A percentile compares a stretch with the other conserved stretches of the same genome.
Conservation (phyloP, 148 eudicot species). For the Persicaria maculosa region DNA sequence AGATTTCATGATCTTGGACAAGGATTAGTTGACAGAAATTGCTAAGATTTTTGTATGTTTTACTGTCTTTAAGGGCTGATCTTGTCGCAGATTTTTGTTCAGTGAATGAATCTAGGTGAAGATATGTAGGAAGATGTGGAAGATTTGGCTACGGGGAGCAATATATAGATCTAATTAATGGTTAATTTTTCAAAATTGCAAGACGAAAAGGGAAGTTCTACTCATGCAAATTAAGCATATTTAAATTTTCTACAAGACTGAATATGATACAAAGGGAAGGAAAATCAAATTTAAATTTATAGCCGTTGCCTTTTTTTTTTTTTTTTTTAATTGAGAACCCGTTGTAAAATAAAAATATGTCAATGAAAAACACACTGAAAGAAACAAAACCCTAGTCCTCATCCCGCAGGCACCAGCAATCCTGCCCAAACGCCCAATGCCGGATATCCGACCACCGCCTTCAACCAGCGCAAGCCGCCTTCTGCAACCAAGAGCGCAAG, state of each 20-base stretch:
- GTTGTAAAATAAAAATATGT: no score
- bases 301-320: no score
- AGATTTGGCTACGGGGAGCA: not conserved
- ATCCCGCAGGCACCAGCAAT: no score
- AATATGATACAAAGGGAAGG: not conserved
- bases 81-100: not conserved
- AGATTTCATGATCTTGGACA: conserved; percentile 1
- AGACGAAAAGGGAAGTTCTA: not conserved
- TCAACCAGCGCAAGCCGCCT: no score
- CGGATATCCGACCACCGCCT: no score
- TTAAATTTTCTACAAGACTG: not conserved
- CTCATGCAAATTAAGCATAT: not conserved
- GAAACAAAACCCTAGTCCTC: no score
- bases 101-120: not conserved
- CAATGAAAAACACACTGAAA: no score
- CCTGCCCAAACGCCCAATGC: no score
- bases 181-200: not conserved
- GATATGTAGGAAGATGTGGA: not conserved
- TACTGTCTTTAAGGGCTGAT: not conserved
- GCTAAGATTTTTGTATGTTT: not conserved
- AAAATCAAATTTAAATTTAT: no score
- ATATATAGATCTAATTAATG: not conserved
- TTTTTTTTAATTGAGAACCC: no score
- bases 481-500: no score
- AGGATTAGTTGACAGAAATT: conserved; percentile 6